Evolutionary conservation across 2,329 filamentous ascomycete genomes (phyloP).

Genomic region (Aspergillus viridinutans): DNA sequence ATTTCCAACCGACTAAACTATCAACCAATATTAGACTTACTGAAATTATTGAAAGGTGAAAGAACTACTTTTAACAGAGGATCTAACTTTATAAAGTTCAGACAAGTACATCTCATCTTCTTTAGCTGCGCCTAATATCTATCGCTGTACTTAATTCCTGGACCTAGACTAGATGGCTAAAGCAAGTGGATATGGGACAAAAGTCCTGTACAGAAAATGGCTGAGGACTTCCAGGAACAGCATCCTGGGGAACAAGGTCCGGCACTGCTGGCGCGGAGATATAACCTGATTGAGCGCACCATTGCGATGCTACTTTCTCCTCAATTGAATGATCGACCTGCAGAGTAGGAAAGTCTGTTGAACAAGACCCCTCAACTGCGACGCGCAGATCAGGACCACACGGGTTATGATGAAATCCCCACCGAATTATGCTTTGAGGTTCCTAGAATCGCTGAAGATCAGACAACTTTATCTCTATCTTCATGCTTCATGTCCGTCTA

Average conservation of each 20-base stretch:
- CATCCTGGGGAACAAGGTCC: not conserved
- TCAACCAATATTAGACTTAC: no score
- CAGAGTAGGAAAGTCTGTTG: not conserved
- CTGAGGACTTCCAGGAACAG: not conserved
- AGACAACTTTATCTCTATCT: not conserved
- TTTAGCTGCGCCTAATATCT: no score
- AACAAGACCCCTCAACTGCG: not conserved
- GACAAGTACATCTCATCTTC: no score
- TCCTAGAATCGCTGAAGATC: not conserved
- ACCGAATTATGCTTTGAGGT: not conserved
- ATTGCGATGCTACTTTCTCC: not conserved
- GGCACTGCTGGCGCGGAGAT: constrained; percentile 7
- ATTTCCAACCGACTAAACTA: no score
- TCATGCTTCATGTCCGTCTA: not conserved
- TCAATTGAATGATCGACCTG: not conserved
- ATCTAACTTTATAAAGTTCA: no score
- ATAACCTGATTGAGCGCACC: constrained; percentile 4
- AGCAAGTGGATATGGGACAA: not conserved
- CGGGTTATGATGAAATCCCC: not conserved
- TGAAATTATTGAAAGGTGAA: no score
- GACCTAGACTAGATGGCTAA: not conserved
- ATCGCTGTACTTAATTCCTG: no score
- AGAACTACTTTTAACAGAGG: no score
- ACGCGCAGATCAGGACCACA: not conserved
- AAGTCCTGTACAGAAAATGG: not conserved